Evolutionary conservation across 2,329 filamentous ascomycete genomes (phyloP).

Genomic region (Lasiodiplodia theobromae): DNA sequence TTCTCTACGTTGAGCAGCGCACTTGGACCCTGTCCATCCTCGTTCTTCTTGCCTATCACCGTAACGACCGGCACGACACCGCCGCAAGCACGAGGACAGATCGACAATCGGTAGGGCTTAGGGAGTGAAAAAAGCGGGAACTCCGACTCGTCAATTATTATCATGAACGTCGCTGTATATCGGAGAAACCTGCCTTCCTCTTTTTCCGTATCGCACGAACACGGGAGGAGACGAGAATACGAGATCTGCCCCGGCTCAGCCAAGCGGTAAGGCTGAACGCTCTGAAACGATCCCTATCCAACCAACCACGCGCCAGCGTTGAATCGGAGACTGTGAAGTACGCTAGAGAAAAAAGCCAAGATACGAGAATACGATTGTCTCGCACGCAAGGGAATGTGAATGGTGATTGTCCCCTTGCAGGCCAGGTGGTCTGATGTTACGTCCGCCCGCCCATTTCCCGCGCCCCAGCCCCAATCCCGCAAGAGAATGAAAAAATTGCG

Average conservation of each 20-base stretch:
- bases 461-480: background rate
- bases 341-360: background rate
- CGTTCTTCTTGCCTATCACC: slow-evolving; percentile 17
- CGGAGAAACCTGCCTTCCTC: background rate
- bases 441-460: no score
- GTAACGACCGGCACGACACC: slow-evolving; percentile 1
- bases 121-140: slow-evolving; percentile 2
- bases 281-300: background rate
- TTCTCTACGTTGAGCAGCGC: background rate
- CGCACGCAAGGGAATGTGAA: background rate
- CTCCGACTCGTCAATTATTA: slow-evolving; percentile 10
- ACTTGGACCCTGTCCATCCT: background rate
- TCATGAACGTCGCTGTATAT: background rate
- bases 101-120: slow-evolving; percentile 1
- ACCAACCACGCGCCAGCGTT: background rate
- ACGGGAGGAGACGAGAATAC: slow-evolving; percentile 1
- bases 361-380: background rate
- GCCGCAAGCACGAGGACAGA: background rate
- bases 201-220: background rate
- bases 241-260: background rate
- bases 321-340: background rate
- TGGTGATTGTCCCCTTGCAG: no score
- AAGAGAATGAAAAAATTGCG: background rate
- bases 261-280: slow-evolving; percentile 20
- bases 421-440: background rate